These are phyloP conservation scores for Hypholoma fasciculare DNA, from an alignment of 768 basidiomycete genomes.

Conservation along the genomic window DNA sequence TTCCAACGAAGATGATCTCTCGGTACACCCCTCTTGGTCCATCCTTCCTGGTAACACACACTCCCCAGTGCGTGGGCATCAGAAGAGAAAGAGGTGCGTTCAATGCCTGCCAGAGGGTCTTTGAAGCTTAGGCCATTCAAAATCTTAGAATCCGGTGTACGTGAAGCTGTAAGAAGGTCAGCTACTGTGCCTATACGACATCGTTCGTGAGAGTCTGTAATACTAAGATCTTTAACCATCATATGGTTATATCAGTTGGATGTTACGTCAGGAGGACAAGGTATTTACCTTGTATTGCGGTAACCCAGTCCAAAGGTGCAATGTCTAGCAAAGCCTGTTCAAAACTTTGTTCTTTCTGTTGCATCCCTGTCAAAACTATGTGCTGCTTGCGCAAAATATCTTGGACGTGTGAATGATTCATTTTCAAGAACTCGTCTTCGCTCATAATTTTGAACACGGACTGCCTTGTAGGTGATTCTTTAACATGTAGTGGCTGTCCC, in stretches of 20 bases:
- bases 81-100: neutral
- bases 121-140: conserved; percentile 8
- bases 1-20: conserved; percentile 17
- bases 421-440: too few species aligned
- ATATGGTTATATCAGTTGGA: neutral
- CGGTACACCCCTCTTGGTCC: neutral
- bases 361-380: neutral
- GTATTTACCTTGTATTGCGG: neutral
- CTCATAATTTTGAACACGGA: too few species aligned
- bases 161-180: neutral
- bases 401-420: too few species aligned
- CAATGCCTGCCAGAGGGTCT: neutral
- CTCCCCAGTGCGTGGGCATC: conserved; percentile 5
- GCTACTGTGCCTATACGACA: neutral
- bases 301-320: neutral
- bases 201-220: neutral
- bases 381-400: neutral
- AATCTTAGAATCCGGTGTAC: neutral
- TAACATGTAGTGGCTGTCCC: too few species aligned
- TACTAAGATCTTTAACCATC: neutral
- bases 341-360: neutral
- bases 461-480: too few species aligned
- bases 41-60: neutral
- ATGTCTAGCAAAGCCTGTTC: neutral
- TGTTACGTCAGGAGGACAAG: too few species aligned